Conservation (phyloP, 2,329 filamentous ascomycete species). For the Penicillium sp. region DNA sequence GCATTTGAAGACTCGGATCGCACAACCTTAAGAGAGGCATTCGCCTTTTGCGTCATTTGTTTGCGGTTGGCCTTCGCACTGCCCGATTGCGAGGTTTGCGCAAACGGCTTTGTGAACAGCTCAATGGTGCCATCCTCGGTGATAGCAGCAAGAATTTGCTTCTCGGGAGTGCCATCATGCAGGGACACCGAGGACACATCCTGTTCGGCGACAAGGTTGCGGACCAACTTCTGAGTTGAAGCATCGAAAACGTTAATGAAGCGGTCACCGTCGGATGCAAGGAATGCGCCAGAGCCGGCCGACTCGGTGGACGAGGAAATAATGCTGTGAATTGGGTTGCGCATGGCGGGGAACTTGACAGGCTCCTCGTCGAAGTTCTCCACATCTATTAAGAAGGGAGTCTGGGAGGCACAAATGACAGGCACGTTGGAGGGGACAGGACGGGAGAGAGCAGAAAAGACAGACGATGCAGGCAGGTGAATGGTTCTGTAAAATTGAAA, state of each 20-base stretch:
- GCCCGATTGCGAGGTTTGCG: conserved; percentile 32
- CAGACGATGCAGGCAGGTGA: conserved; percentile 42
- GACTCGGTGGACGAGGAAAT: conserved; percentile 42
- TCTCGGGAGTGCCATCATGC: conserved; percentile 32
- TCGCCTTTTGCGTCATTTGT: conserved; percentile 46
- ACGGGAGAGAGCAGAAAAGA: conserved; percentile 40
- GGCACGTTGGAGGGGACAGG: conserved; percentile 43
- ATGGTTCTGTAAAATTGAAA: conserved; percentile 36
- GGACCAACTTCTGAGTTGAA: conserved; percentile 42
- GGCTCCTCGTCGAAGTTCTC: conserved; percentile 40
- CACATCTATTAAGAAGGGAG: conserved; percentile 47
- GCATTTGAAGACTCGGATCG: conserved; percentile 42
- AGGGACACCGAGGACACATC: conserved; percentile 45
- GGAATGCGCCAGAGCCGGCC: conserved; percentile 40
- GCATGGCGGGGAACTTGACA: conserved; percentile 50
- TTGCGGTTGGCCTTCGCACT: conserved; percentile 48
- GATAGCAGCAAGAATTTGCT: conserved; percentile 47
- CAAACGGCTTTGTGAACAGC: conserved; percentile 51
- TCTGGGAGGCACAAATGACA: conserved; percentile 53
- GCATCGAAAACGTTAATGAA: conserved; percentile 53
- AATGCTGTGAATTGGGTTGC: conserved; percentile 49
- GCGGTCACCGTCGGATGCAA: conserved; percentile 51
- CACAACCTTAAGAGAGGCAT: conserved; percentile 47
- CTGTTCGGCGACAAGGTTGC: conserved; percentile 51
- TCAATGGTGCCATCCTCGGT: conserved; percentile 52